Base-by-base conservation (phyloP, 306 rosid genomes). In the Vigna angularis region DNA sequence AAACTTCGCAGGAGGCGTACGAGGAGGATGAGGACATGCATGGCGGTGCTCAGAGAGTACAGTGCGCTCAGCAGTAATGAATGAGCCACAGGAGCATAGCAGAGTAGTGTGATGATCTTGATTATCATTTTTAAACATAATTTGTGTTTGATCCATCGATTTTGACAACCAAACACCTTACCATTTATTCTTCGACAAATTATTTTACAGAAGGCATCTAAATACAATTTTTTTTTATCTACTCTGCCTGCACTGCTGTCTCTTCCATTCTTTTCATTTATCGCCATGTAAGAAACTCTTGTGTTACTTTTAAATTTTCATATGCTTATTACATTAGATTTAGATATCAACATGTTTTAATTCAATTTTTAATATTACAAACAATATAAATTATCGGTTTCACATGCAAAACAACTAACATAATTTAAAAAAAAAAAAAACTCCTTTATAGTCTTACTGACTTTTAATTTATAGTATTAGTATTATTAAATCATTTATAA, bases 21-120 rank as follows among this genome's bases (percentile, higher is more conserved):
- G 97, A 91, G 0, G 98, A 93, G 38, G 98, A 90, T 1, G 97
- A 91, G 0, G 97, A 91, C 1, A 84, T 88, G 97, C 97, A 9
- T 3, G 96, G 97, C 18, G 96, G 98, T 45, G 91, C 89, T 36
- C 98, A 91, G 76, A 89, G 98, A 73, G 98, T 91, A 11, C 98
- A 90, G 61, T 94, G 98, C 16, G 97, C 98, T 3, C 98, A 92
- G 83, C 97, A 92, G 90, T 92, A 59, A 82, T 57, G 11, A 58
- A 24, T n/a, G 13, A 18, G 5, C 63, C 15, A 12, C n/a, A 56
- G 63, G 34, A 9, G 26, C 11, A 1, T 8, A 20, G 6, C 38
- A 11, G 22, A 2, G 61, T 70, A 58, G 10, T 70, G 65, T 61
- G 63, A 70, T 64, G n/a, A 26, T 47, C 20, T 24, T 11, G 24